Evolutionary conservation across 345 rosid genomes (phyloP), one percentile per base, ranked within the genome.

Genomic region (Odontarrhena argentea): DNA sequence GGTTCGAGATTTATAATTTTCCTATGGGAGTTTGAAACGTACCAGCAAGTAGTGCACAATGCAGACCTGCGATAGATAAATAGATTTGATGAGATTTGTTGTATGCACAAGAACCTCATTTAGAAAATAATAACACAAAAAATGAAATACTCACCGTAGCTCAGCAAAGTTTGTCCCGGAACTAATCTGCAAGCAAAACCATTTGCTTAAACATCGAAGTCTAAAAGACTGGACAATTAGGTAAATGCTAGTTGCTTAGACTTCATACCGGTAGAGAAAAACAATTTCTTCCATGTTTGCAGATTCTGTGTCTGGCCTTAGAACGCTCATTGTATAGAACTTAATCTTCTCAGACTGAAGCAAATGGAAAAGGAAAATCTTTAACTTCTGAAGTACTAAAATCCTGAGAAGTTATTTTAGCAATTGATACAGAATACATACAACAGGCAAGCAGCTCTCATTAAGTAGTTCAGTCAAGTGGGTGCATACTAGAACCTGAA

Each of bases 11-110:
- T 49, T 48, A 1, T 7, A n/a, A 18, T 8, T 9, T 24, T 61
- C 34, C 11, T 41, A n/a, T 2, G 46, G 6, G 36, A 32, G 6
- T 50, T n/a, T 12, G 15, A 15, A 14, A 44, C 43, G 8, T 82
- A 89, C 98, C 98, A 60, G 96, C 97, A 53, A 92, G 84, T 15
- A 80, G 75, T 9, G 97, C 97, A 79, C 97, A 92, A 56, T 92
- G 96, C 32, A 92, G 80, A 55, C 97, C 98, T 92, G 88, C 70
- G 76, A 66, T 59, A 58, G 22, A 64, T 43, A 60, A 60, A 62
- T 30, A 4, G 47, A 30, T n/a, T 9, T 12, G 65, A 18, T 48
- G 47, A 69, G 14, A 74, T 42, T 55, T 60, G 66, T 46, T 66
- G 54, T 56, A 22, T 36, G 22, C 51, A 32, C 1, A 3, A 28